Percentiles rank a stretch among this genome's conserved stretches.
phyloP scores from a whole-genome alignment of 1,284 basidiomycete genomes.

The Cerrena zonata region DNA sequence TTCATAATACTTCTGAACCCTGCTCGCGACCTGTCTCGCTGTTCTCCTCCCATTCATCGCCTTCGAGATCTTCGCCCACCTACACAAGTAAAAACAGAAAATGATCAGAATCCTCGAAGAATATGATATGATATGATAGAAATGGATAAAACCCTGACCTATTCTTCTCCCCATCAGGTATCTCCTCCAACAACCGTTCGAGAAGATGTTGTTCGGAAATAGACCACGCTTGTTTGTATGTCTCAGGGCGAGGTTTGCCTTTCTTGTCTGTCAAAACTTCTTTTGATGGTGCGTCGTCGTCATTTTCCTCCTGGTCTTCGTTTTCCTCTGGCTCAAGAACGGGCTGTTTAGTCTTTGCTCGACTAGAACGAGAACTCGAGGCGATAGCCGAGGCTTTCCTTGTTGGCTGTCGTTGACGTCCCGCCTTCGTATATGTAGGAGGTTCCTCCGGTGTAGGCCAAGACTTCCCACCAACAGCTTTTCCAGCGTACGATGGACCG shows the following conservation, averaged over 20 bases:
- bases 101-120: too few species aligned
- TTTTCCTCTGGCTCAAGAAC: constrained; percentile 2
- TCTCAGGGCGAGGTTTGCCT: constrained; percentile 46
- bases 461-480: neutral
- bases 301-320: constrained; percentile 7
- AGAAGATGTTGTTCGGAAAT: constrained; percentile 68
- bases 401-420: constrained; percentile 6
- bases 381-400: constrained; percentile 3
- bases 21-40: constrained; percentile 75
- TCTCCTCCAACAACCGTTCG: constrained; percentile 64
- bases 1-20: constrained; percentile 80
- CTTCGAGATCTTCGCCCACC: constrained; percentile 73
- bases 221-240: constrained; percentile 74
- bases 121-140: too few species aligned
- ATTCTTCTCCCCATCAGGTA: constrained; percentile 71
- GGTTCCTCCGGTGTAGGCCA: constrained; percentile 1
- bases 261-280: constrained; percentile 23
- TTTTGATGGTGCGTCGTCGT: constrained; percentile 8
- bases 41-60: constrained; percentile 73
- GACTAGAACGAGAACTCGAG: neutral
- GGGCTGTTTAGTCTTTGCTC: constrained; percentile 1
- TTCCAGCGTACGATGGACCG: constrained; percentile 12
- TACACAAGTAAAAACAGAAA: constrained; percentile 29
- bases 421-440: neutral
- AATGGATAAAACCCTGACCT: constrained; percentile 41